Evolutionary conservation across 768 basidiomycete species (phyloP).

Genomic region (Lentinula sp.): DNA sequence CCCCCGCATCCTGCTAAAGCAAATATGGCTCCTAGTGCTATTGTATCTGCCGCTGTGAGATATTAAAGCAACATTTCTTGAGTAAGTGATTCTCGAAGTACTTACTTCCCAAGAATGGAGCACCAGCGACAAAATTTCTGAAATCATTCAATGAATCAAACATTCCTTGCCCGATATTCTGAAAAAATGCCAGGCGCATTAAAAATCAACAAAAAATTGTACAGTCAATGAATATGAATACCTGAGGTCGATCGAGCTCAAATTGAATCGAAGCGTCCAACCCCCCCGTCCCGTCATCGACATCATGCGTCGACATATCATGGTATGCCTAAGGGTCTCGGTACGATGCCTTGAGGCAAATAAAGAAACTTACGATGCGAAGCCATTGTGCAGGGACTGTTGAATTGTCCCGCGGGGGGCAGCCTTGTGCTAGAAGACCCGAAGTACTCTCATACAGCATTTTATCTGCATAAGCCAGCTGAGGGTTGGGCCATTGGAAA

Average conservation of each 20-base stretch:
- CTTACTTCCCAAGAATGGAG: constrained; percentile 40
- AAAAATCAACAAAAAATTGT: neutral
- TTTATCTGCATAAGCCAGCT: neutral
- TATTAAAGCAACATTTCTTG: neutral
- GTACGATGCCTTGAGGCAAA: neutral
- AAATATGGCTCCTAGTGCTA: constrained; percentile 31
- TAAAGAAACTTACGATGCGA: constrained; percentile 23
- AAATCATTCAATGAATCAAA: constrained; percentile 38
- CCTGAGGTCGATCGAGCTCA: constrained; percentile 38
- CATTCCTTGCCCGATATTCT: constrained; percentile 46
- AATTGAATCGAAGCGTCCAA: constrained; percentile 45
- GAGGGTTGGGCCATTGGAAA: neutral
- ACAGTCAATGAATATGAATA: constrained; percentile 24
- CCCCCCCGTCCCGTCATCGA: constrained; percentile 38
- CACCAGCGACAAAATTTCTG: constrained; percentile 25
- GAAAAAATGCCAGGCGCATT: neutral
- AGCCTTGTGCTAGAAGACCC: constrained; percentile 14
- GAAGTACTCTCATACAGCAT: neutral
- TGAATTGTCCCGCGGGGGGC: constrained; percentile 23
- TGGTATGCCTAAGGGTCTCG: constrained; percentile 32
- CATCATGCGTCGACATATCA: constrained; percentile 42
- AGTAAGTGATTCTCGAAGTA: neutral
- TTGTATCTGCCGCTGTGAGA: constrained; percentile 35
- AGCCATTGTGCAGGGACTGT: constrained; percentile 33
- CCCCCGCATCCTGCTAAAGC: constrained; percentile 39